A percentile compares a stretch with the other conserved stretches of the same genome.
Conservation (phyloP, 768 basidiomycete species). For the Hygrocybe coccinea region DNA sequence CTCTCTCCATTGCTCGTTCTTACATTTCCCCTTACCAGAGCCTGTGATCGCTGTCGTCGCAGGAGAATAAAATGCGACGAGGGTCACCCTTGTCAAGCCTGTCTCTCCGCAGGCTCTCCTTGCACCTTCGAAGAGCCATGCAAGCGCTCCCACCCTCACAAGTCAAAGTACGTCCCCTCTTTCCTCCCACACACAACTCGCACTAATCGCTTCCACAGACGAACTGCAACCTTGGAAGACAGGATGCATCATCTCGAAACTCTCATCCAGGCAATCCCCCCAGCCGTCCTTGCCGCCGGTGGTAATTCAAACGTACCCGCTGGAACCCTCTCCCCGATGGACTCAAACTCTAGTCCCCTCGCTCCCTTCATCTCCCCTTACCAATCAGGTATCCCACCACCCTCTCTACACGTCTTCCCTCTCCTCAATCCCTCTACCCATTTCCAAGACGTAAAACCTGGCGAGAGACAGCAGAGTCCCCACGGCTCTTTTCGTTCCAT, state of each 20-base stretch:
- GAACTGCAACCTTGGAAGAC: constrained; percentile 79
- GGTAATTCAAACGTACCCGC: constrained; percentile 29
- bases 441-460: constrained; percentile 47
- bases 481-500: constrained; percentile 38
- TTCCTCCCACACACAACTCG: not conserved
- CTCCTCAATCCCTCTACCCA: constrained; percentile 78
- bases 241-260: constrained; percentile 85
- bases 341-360: constrained; percentile 29
- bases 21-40: constrained; percentile 45
- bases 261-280: constrained; percentile 78
- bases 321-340: constrained; percentile 30
- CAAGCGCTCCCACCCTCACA: constrained; percentile 80
- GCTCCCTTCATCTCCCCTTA: constrained; percentile 42
- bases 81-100: constrained; percentile 84
- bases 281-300: constrained; percentile 68
- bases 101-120: constrained; percentile 72
- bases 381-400: constrained; percentile 65
- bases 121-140: constrained; percentile 88
- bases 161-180: constrained; percentile 58
- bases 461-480: constrained; percentile 46
- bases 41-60: constrained; percentile 86
- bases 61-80: constrained; percentile 85
- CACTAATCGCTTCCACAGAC: constrained; percentile 34
- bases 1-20: constrained; percentile 7
- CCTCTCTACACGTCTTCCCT: constrained; percentile 71